Conservation (phyloP, 345 rosid genomes). For the Brassica juncea region DNA sequence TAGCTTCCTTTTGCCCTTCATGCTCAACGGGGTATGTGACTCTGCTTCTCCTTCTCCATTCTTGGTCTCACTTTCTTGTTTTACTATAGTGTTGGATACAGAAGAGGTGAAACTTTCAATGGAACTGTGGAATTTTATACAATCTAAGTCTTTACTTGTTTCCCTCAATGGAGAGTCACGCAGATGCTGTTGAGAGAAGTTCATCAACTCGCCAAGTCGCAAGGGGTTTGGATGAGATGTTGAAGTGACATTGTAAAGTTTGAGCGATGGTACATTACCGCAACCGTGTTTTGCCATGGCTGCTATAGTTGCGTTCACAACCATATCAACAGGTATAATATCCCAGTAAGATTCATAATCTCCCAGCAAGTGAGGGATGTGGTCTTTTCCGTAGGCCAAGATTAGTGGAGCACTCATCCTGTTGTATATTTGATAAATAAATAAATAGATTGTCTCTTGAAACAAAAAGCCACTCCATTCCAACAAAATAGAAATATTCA, state of each 20-base stretch:
- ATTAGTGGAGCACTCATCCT: conserved; percentile 40
- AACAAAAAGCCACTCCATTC: background rate
- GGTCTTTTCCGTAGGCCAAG: conserved; percentile 41
- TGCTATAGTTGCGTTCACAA: conserved; percentile 32
- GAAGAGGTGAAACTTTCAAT: conserved; percentile 21
- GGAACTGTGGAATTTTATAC: conserved; percentile 10
- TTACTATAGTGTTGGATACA: background rate
- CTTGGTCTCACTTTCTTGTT: background rate
- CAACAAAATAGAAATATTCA: background rate
- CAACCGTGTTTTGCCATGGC: conserved; percentile 35
- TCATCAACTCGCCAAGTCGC: background rate
- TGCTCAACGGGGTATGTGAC: background rate
- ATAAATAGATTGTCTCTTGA: background rate
- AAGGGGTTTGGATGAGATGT: conserved; percentile 27
- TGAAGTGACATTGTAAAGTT: conserved; percentile 23
- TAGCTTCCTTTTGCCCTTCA: conserved; percentile 26
- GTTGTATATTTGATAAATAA: background rate
- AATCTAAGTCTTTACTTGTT: background rate
- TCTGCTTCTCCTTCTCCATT: conserved; percentile 13
- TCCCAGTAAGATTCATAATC: conserved; percentile 30
- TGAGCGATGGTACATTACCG: background rate
- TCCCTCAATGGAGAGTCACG: conserved; percentile 4
- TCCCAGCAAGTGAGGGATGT: conserved; percentile 33
- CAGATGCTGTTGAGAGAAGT: background rate
- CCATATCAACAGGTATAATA: conserved; percentile 38